A percentile compares a stretch with the other conserved stretches of the same genome.
These are phyloP conservation scores for Fraxinus excelsior DNA, from an alignment of 257 asterid genomes.

Conservation along the genomic window DNA sequence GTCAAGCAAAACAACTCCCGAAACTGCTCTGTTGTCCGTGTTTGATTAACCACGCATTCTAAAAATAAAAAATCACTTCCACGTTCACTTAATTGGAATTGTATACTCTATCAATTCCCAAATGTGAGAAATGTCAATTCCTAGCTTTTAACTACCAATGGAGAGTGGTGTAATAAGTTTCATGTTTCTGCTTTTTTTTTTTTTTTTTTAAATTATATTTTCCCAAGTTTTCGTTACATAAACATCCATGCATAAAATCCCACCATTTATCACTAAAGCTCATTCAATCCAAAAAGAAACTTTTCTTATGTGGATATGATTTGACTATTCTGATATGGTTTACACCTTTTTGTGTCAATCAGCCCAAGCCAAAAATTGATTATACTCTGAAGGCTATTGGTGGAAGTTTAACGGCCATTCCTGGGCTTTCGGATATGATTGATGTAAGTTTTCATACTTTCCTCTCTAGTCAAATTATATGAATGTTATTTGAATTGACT, in stretches of 20 bases:
- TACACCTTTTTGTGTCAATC: conserved; percentile 32
- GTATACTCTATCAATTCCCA: neutral
- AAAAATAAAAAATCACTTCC: no score
- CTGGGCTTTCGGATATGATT: conserved; percentile 95
- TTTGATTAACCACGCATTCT: no score
- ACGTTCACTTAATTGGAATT: neutral
- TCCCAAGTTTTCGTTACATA: no score
- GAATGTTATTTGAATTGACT: conserved; percentile 33
- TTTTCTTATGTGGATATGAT: neutral
- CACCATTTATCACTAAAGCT: no score
- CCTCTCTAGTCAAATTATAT: conserved; percentile 12
- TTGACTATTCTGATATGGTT: conserved; percentile 18
- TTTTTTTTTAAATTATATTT: neutral
- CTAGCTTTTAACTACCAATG: neutral
- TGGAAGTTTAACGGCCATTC: conserved; percentile 95
- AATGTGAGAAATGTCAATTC: neutral
- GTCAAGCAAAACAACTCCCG: no score
- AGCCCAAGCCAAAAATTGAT: conserved; percentile 96
- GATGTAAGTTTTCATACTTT: conserved; percentile 59
- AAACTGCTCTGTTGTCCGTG: no score
- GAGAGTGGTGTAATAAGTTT: neutral
- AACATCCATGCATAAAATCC: no score
- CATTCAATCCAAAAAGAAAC: neutral
- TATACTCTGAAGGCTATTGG: conserved; percentile 93
- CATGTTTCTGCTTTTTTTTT: neutral